Evolutionary conservation across 148 eudicot genomes (phyloP).

Genomic region (Salicornia ramosissima): DNA sequence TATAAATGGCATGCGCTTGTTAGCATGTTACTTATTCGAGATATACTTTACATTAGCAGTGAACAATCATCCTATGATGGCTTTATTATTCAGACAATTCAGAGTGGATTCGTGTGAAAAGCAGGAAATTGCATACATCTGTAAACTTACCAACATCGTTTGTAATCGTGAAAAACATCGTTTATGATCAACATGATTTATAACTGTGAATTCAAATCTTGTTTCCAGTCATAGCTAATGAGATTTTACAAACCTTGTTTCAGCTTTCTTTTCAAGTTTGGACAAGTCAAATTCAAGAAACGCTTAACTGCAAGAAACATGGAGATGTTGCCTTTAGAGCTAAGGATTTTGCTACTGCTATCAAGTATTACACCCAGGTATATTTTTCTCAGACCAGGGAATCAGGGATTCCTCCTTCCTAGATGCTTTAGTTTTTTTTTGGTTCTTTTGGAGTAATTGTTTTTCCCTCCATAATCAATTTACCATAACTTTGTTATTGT

Average conservation of each 20-base stretch:
- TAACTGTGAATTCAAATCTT: background rate
- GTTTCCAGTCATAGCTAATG: no score
- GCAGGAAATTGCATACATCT: background rate
- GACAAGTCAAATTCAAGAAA: constrained; percentile 70
- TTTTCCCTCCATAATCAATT: no score
- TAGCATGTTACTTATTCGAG: background rate
- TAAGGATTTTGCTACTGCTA: constrained; percentile 58
- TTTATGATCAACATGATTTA: background rate
- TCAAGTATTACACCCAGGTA: constrained; percentile 66
- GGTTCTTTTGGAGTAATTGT: no score
- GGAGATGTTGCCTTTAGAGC: constrained; percentile 66
- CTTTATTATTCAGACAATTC: background rate
- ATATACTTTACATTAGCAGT: background rate
- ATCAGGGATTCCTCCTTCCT: background rate
- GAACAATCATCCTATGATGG: background rate
- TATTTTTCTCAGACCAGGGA: background rate
- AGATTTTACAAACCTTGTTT: constrained; percentile 8
- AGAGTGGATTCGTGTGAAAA: background rate
- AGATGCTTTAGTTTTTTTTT: background rate
- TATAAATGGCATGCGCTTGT: background rate
- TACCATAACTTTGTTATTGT: no score
- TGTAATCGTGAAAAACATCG: background rate
- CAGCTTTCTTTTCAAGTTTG: constrained; percentile 80
- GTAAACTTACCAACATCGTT: background rate
- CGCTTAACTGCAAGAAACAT: constrained; percentile 60